A percentile compares a stretch with the other conserved stretches of the same genome.
These are phyloP conservation scores for Fomitopsis palustris DNA, from an alignment of 1,284 basidiomycete genomes.

Conservation along the genomic window DNA sequence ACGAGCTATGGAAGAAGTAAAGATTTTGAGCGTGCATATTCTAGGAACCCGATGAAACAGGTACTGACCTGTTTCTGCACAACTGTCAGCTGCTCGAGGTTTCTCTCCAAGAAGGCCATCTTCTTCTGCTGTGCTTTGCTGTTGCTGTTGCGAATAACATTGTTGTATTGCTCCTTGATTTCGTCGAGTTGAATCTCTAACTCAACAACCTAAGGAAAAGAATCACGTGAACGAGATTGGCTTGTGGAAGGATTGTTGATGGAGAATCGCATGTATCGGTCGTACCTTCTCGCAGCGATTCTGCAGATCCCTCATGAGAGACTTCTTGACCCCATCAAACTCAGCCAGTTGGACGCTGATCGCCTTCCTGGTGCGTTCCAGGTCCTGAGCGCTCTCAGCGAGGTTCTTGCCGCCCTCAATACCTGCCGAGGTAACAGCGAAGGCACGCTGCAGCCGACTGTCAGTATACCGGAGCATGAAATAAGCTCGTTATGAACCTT, in stretches of 20 bases:
- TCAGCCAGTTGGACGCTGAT: conserved; percentile 97
- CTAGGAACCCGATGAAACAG: neutral
- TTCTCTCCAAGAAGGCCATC: conserved; percentile 98
- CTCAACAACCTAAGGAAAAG: conserved; percentile 89
- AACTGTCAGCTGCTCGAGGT: conserved; percentile 91
- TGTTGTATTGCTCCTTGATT: conserved; percentile 98
- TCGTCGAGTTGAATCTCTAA: conserved; percentile 99
- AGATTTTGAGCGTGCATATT: conserved; percentile 8
- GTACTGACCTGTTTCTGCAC: conserved; percentile 90
- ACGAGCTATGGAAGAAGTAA: conserved; percentile 65
- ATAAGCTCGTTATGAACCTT: conserved; percentile 55
- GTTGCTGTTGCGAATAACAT: conserved; percentile 96
- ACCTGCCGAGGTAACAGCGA: conserved; percentile 94
- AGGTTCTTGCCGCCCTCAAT: conserved; percentile 96
- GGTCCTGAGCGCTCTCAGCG: conserved; percentile 94
- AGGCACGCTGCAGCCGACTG: conserved; percentile 69
- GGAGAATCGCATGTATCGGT: conserved; percentile 5
- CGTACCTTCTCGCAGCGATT: conserved; percentile 98
- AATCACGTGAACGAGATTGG: conserved; percentile 3
- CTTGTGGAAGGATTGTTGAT: conserved; percentile 2
- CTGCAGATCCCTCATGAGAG: conserved; percentile 96
- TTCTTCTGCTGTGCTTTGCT: conserved; percentile 99
- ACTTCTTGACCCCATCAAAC: conserved; percentile 99
- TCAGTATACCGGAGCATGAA: conserved; percentile 5
- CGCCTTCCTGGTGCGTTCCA: conserved; percentile 95